Percentiles rank a stretch among this genome's conserved stretches.
Evolutionary conservation across 352 stramenopile genomes (phyloP).

Genomic region (Pythium sp.): DNA sequence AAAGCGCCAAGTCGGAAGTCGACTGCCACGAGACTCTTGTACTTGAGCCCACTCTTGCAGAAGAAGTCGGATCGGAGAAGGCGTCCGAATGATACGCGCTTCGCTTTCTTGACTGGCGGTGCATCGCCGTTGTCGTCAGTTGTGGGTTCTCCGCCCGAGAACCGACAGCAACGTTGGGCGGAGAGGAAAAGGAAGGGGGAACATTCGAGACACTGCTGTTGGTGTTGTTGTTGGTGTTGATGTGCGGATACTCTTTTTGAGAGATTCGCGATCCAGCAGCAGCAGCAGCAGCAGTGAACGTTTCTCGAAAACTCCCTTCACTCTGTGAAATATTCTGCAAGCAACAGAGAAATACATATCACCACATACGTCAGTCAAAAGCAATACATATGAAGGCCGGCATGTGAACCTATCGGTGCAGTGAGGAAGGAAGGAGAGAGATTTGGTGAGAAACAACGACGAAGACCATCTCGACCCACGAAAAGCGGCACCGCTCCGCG

Average conservation of each 20-base stretch:
- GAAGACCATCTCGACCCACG: not conserved
- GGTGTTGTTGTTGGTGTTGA: not conserved
- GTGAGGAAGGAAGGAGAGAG: not conserved
- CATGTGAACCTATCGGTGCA: not conserved
- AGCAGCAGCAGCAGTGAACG: constrained; percentile 16
- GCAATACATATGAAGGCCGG: not conserved
- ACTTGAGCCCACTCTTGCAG: not conserved
- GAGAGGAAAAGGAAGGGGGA: constrained; percentile 13
- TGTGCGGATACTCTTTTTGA: not conserved
- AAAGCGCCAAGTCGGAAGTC: not conserved
- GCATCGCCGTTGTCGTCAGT: not conserved
- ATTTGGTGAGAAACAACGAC: no score
- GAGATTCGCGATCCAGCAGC: constrained; percentile 11
- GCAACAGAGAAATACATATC: not conserved
- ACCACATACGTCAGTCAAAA: not conserved
- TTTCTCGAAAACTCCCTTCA: constrained; percentile 33
- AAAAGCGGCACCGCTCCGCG: not conserved
- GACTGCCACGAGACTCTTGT: constrained; percentile 2
- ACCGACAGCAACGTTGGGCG: constrained; percentile 9
- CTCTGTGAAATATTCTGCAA: constrained; percentile 31
- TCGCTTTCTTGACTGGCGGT: constrained; percentile 1
- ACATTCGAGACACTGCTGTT: constrained; percentile 12
- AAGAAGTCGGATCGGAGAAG: not conserved
- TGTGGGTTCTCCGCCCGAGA: constrained; percentile 7
- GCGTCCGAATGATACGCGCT: not conserved